Base-by-base conservation (phyloP, 352 stramenopile species). In the Phytophthora tubulina region DNA sequence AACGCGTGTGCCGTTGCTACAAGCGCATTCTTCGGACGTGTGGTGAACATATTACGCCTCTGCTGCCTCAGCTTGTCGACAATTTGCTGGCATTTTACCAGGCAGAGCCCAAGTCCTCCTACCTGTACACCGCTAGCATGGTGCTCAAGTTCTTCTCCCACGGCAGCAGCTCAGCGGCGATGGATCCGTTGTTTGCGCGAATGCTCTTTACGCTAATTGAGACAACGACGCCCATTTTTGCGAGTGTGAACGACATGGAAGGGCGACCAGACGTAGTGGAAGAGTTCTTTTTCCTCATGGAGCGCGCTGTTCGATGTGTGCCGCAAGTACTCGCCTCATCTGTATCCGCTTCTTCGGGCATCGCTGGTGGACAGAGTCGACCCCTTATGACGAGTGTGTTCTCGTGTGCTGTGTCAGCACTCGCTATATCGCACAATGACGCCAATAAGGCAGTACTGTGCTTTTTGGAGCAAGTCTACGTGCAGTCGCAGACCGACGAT, bases 241-340 rank as follows among this genome's bases (percentile, higher is more conserved):
- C 83, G 36, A 76, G 57, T 30, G 52, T 75, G 0, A 63, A 75
- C 7, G 85, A 75, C 61, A 95, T 82, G 79, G 92, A 80, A 62
- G 74, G 73, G 63, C 86, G 97, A 67, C 97, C 95, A 10, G 96
- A 99, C 73, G 89, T 99, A 35, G 89, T 99, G 8, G 97, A 99
- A 75, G 97, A 99, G 76, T 97, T 98, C 48, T 99, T 99, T 71
- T 99, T 94, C 76, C 76, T 99, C 35, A 95, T 98, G 78, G 91
- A 97, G 50, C 87, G 94, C 21, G 91, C 95, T 50, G 81, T 98
- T 9, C 88, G 84, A 38, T 89, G 88, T 60, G 90, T 97, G 38
- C 95, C 95, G 0, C 82, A 90, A 44, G 76, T 88, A 15, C 74
- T 98, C 3, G 76, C 92, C 8, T 73, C 76, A 48, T 60, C 75